Evolutionary conservation across 805 yeast genomes (phyloP).

Genomic region (Metschnikowia similis): DNA sequence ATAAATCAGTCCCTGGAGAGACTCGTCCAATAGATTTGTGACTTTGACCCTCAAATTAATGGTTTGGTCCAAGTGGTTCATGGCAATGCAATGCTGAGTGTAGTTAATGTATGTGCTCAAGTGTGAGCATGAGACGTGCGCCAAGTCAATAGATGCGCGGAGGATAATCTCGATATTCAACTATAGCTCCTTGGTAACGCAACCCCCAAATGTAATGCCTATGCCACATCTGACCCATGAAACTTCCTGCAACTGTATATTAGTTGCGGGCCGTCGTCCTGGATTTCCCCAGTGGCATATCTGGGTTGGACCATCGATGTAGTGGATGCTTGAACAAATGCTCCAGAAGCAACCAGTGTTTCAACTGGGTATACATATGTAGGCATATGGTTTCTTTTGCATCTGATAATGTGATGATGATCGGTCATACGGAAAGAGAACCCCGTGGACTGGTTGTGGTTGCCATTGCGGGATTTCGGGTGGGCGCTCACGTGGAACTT

Average conservation of each 20-base stretch:
- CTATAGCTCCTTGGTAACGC: background rate
- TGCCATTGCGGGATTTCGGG: background rate
- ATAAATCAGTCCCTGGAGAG: conserved; percentile 58
- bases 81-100: conserved; percentile 3
- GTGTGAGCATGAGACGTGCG: background rate
- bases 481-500: conserved; percentile 1
- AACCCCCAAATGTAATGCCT: background rate
- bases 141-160: background rate
- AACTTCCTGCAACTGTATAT: too few relatives aligned
- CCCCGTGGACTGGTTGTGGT: background rate
- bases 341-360: background rate
- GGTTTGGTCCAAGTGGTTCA: conserved; percentile 16
- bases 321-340: background rate
- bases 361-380: background rate
- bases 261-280: too few relatives aligned
- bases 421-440: too few relatives aligned
- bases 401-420: background rate
- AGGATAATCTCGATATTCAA: background rate
- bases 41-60: conserved; percentile 46
- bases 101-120: background rate
- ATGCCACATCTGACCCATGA: background rate
- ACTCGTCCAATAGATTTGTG: conserved; percentile 54
- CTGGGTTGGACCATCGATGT: background rate
- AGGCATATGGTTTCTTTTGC: background rate
- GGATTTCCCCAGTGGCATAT: background rate